A percentile compares a stretch with the other conserved stretches of the same genome.
Conservation (phyloP, 352 stramenopile species). For the Phytophthora kernoviae region DNA sequence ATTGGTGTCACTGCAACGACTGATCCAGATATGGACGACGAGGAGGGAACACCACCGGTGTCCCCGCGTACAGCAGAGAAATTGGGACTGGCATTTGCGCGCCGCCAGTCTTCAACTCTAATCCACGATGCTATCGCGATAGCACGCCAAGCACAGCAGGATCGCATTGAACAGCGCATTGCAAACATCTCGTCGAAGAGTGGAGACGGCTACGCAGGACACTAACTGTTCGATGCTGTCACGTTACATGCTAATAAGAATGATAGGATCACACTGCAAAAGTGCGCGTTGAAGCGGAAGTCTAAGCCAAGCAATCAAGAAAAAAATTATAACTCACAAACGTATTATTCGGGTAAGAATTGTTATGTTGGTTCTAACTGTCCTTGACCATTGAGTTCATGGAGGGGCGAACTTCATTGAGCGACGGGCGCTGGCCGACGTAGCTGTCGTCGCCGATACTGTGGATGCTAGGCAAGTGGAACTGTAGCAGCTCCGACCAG, state of each 20-base stretch:
- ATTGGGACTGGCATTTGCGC: slow-evolving; percentile 30
- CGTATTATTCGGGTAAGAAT: slow-evolving; percentile 18
- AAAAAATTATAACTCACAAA: slow-evolving; percentile 25
- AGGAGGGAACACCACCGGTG: slow-evolving; percentile 40
- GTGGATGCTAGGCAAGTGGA: slow-evolving; percentile 30
- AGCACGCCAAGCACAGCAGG: slow-evolving; percentile 52
- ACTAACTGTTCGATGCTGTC: slow-evolving; percentile 15
- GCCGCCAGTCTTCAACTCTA: slow-evolving; percentile 40
- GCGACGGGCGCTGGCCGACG: slow-evolving; percentile 31
- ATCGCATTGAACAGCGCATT: slow-evolving; percentile 67
- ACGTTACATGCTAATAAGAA: not conserved
- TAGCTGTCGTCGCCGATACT: slow-evolving; percentile 39
- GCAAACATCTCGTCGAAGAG: slow-evolving; percentile 51
- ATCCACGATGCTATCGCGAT: slow-evolving; percentile 62
- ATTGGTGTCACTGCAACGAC: slow-evolving; percentile 15
- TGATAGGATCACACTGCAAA: not conserved
- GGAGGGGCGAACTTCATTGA: slow-evolving; percentile 54
- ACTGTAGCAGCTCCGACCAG: slow-evolving; percentile 46
- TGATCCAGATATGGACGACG: slow-evolving; percentile 13
- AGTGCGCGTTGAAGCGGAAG: slow-evolving; percentile 16
- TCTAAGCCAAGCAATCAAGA: slow-evolving; percentile 8
- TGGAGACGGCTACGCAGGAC: slow-evolving; percentile 38
- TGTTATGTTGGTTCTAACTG: slow-evolving; percentile 17
- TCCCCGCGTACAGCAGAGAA: slow-evolving; percentile 32
- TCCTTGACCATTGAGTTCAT: slow-evolving; percentile 50